A percentile compares a stretch with the other conserved stretches of the same genome.
phyloP scores from a whole-genome alignment of 805 yeast species.

The Candida sanyiensis region DNA sequence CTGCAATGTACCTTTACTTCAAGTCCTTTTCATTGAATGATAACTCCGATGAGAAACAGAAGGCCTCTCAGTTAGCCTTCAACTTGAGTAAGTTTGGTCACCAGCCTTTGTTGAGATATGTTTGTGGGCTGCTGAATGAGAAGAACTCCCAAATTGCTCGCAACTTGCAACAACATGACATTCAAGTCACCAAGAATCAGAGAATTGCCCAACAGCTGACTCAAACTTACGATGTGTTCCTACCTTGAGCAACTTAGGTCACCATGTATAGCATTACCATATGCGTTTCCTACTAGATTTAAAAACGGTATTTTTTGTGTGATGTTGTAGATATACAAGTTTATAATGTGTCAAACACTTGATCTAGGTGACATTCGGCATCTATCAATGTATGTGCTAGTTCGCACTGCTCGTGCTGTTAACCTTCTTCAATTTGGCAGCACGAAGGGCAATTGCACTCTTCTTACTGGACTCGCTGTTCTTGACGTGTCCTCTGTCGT shows the following conservation, averaged over 20 bases:
- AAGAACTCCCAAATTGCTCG: conserved; percentile 22
- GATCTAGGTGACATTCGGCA: no score
- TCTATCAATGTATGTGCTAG: no score
- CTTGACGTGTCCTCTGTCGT: conserved; percentile 68
- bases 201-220: conserved; percentile 10
- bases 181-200: conserved; percentile 19
- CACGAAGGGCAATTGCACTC: conserved; percentile 27
- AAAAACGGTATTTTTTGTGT: no score
- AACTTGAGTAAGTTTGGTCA: conserved; percentile 24
- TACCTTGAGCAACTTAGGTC: no score
- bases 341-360: no score
- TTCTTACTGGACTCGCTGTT: conserved; percentile 35
- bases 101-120: conserved; percentile 22
- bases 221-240: not conserved
- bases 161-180: conserved; percentile 21
- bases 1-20: conserved; percentile 19
- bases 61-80: conserved; percentile 24
- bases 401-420: conserved; percentile 1
- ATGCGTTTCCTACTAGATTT: no score
- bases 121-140: conserved; percentile 21
- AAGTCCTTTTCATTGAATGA: conserved; percentile 22
- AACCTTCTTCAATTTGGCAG: conserved; percentile 18
- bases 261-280: no score
- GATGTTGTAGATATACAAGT: no score
- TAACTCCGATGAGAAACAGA: conserved; percentile 27